phyloP scores from a whole-genome alignment of 345 rosid genomes.

The Conringia planisiliqua region DNA sequence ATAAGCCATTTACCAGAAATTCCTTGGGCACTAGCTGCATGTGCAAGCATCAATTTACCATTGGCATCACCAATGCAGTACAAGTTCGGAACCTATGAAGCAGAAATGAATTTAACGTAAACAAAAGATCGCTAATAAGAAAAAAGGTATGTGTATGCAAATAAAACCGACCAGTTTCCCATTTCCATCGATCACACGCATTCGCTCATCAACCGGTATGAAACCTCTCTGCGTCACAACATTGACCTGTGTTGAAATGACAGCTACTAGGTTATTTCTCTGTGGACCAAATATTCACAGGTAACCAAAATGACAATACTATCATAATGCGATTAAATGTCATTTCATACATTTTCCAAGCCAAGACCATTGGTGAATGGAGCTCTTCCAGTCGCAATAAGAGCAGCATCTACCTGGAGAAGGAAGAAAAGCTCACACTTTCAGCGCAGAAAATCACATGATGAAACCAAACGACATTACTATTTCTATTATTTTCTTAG shows the following conservation, averaged over 20 bases:
- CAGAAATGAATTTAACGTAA: constrained; percentile 16
- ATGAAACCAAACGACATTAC: neutral
- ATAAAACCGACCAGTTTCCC: constrained; percentile 62
- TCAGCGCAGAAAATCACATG: constrained; percentile 2
- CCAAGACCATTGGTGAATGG: constrained; percentile 98
- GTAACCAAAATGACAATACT: neutral
- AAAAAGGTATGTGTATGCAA: constrained; percentile 2
- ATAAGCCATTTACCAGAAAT: constrained; percentile 63
- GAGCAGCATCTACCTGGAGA: constrained; percentile 88
- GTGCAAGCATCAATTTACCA: constrained; percentile 99
- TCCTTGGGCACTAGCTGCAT: constrained; percentile 99
- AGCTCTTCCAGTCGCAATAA: constrained; percentile 99
- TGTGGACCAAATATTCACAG: neutral
- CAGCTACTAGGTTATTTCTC: constrained; percentile 7
- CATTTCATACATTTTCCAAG: constrained; percentile 70
- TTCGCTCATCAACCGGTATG: constrained; percentile 85
- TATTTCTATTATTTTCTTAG: neutral
- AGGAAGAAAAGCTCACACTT: constrained; percentile 14
- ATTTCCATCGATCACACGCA: constrained; percentile 81
- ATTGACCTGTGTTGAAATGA: constrained; percentile 56
- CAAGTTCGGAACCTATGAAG: constrained; percentile 70
- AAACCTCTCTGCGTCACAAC: constrained; percentile 90
- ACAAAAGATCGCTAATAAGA: neutral
- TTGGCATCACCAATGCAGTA: constrained; percentile 96
- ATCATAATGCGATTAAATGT: neutral